These are phyloP conservation scores for Mycena maculata DNA, from an alignment of 768 basidiomycete species.

Conservation along the genomic window DNA sequence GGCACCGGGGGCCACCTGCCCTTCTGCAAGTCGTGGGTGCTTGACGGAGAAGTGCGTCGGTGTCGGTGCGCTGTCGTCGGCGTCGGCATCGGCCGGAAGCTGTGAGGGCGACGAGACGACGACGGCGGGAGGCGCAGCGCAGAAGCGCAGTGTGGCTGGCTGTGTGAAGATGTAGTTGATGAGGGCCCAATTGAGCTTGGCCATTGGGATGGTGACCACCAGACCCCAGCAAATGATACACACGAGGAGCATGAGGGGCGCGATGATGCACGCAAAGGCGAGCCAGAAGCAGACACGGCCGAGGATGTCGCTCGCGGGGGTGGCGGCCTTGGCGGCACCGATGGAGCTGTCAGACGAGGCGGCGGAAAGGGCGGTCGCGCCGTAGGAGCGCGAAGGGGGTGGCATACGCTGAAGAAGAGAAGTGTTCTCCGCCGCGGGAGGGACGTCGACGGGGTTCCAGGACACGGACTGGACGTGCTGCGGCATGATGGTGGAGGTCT, in stretches of 20 bases:
- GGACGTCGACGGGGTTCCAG: constrained; percentile 49
- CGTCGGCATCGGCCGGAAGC: constrained; percentile 36
- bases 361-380: constrained; percentile 59
- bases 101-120: constrained; percentile 58
- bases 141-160: constrained; percentile 91
- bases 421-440: constrained; percentile 62
- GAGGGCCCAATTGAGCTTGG: constrained; percentile 95
- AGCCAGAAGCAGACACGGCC: constrained; percentile 89
- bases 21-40: constrained; percentile 80
- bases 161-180: constrained; percentile 82
- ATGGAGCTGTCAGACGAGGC: constrained; percentile 46
- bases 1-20: constrained; percentile 89
- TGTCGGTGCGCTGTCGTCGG: constrained; percentile 38
- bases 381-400: constrained; percentile 73
- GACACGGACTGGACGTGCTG: constrained; percentile 56
- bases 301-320: constrained; percentile 61
- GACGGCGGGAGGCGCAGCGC: constrained; percentile 83
- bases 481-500: constrained; percentile 54
- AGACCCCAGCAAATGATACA: constrained; percentile 95
- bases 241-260: constrained; percentile 88
- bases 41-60: constrained; percentile 71
- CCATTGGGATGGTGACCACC: constrained; percentile 97
- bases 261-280: constrained; percentile 78
- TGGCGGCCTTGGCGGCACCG: constrained; percentile 45
- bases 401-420: constrained; percentile 55